phyloP scores from a whole-genome alignment of 495 filamentous ascomycete species.

The Aspergillus biplanus region DNA sequence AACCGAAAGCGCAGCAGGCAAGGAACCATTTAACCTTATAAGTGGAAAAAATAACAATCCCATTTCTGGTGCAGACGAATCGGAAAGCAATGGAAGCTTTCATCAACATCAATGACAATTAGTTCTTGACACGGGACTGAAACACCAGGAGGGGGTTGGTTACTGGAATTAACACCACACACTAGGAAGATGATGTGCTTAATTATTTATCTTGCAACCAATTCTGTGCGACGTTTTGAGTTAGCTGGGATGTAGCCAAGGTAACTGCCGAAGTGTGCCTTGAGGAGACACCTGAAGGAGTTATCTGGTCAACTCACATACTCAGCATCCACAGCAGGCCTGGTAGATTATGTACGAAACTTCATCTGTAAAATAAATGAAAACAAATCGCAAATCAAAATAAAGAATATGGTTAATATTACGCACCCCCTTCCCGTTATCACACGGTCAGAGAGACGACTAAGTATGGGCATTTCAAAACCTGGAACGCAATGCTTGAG shows the following conservation, averaged over 20 bases:
- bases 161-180: constrained; percentile 10
- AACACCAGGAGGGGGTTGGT: neutral
- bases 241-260: too few species aligned
- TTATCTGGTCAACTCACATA: too few species aligned
- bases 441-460: too few species aligned
- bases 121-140: constrained; percentile 5
- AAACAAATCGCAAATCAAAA: too few species aligned
- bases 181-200: constrained; percentile 16
- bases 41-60: constrained; percentile 5
- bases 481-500: neutral
- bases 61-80: constrained; percentile 5
- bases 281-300: neutral
- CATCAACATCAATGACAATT: constrained; percentile 21
- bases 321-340: too few species aligned
- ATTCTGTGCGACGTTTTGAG: too few species aligned
- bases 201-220: neutral
- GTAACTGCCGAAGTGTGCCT: neutral
- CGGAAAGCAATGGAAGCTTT: constrained; percentile 21
- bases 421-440: too few species aligned
- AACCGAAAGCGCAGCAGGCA: neutral
- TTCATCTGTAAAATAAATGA: too few species aligned
- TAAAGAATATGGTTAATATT: too few species aligned
- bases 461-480: neutral
- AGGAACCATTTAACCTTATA: neutral
- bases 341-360: too few species aligned